phyloP scores from a whole-genome alignment of 73 alveolate species.

The Tetrahymena thermophila region DNA sequence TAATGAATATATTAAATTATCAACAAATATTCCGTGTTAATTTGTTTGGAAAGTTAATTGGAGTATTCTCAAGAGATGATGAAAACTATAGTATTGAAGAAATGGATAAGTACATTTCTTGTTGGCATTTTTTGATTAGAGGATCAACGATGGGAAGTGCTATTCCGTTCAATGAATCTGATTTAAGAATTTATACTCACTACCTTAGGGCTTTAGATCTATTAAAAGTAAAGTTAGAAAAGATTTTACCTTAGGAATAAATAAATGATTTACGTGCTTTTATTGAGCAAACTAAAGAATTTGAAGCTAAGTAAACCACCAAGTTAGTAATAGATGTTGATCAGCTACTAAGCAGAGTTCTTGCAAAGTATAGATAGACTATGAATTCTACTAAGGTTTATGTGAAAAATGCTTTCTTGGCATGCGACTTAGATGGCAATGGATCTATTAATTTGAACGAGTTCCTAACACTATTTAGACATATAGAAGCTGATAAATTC shows the following conservation, averaged over 20 bases:
- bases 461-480: conserved; percentile 15
- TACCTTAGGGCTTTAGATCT: conserved; percentile 15
- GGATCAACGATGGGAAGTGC: neutral
- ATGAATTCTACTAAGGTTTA: conserved; percentile 21
- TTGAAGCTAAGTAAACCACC: conserved; percentile 15
- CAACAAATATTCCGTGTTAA: neutral
- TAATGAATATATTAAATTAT: neutral
- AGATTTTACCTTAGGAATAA: conserved; percentile 8
- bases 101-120: neutral
- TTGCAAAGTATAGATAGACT: conserved; percentile 1
- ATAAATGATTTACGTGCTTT: conserved; percentile 4
- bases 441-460: conserved; percentile 35
- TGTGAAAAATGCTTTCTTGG: conserved; percentile 42
- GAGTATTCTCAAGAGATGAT: neutral
- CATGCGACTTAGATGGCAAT: conserved; percentile 43
- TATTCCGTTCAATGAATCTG: conserved; percentile 7
- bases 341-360: conserved; percentile 16
- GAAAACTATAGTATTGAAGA: neutral
- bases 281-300: conserved; percentile 22
- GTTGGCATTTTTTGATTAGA: neutral
- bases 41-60: neutral
- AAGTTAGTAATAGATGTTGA: conserved; percentile 42
- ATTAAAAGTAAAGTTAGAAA: conserved; percentile 2
- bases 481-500: conserved; percentile 34
- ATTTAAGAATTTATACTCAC: conserved; percentile 20